Evolutionary conservation across 352 stramenopile genomes (phyloP).

Genomic region (Phytophthora crassamura): DNA sequence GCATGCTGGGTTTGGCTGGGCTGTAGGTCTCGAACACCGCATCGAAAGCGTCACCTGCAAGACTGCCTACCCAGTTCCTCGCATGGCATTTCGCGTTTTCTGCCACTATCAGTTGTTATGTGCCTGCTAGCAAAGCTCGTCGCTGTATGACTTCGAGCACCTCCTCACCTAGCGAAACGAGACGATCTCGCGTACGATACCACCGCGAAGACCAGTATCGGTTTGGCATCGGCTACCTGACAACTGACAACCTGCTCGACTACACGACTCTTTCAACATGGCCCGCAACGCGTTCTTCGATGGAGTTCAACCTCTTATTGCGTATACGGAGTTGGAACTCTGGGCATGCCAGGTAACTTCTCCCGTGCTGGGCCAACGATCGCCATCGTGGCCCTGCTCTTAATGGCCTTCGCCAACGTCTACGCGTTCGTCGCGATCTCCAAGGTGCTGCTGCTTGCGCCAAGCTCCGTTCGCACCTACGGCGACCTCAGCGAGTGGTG

Average conservation of each 20-base stretch:
- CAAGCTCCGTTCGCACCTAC: conserved; percentile 46
- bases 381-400: conserved; percentile 43
- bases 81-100: neutral
- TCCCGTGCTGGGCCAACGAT: conserved; percentile 39
- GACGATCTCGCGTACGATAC: neutral
- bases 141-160: conserved; percentile 1
- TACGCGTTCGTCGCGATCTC: too few relatives aligned
- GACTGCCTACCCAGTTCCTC: too few relatives aligned
- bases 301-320: conserved; percentile 55
- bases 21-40: too few relatives aligned
- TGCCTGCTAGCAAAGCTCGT: neutral
- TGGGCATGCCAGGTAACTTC: conserved; percentile 60
- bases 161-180: neutral
- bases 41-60: too few relatives aligned
- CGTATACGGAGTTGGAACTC: conserved; percentile 55
- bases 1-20: too few relatives aligned
- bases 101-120: neutral
- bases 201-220: conserved; percentile 6
- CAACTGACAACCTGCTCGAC: neutral
- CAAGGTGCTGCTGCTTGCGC: conserved; percentile 54
- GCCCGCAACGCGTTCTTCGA: conserved; percentile 31
- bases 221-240: neutral
- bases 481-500: conserved; percentile 60
- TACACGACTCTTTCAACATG: neutral
- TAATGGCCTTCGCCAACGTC: conserved; percentile 55